These are phyloP conservation scores for Amniculicola lignicola DNA, from an alignment of 495 filamentous ascomycete genomes.

Conservation along the genomic window DNA sequence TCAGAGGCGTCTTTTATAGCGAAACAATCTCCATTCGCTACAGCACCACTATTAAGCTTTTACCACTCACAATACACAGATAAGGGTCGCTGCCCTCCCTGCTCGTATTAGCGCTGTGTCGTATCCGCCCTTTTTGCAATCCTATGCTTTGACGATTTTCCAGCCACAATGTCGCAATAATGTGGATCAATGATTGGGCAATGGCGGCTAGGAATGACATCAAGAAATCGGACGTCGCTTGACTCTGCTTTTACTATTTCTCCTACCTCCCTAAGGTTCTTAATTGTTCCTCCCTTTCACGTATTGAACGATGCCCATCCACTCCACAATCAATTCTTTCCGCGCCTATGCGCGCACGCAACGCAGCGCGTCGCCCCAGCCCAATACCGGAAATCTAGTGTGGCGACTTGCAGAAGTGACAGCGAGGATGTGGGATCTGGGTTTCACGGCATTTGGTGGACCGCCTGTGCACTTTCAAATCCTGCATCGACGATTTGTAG, in stretches of 20 bases:
- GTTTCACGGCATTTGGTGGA: constrained; percentile 67
- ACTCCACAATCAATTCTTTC: constrained; percentile 14
- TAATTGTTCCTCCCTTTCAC: constrained; percentile 1
- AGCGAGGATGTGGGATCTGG: constrained; percentile 57
- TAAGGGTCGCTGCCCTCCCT: not conserved
- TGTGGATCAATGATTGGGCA: constrained; percentile 7
- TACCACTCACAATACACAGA: too few species aligned
- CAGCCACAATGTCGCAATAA: constrained; percentile 8
- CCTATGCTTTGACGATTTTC: constrained; percentile 6
- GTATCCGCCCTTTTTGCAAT: constrained; percentile 6
- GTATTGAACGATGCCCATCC: constrained; percentile 9
- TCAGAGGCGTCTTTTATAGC: too few species aligned
- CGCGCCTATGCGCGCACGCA: constrained; percentile 10
- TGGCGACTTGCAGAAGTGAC: constrained; percentile 32
- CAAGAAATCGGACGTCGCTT: constrained; percentile 6
- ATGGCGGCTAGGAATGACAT: constrained; percentile 2
- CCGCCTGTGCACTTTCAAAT: constrained; percentile 72
- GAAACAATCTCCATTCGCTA: too few species aligned
- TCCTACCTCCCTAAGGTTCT: constrained; percentile 6
- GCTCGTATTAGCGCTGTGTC: constrained; percentile 1
- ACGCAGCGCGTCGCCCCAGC: constrained; percentile 3
- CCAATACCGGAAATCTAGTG: constrained; percentile 14
- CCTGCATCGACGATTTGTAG: constrained; percentile 64
- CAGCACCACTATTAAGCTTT: too few species aligned
- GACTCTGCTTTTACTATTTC: constrained; percentile 4